Evolutionary conservation across 192 early-diverging fungal species (phyloP), one percentile per base, ranked within the genome.

Genomic region (Phycomyces blakesleeanus): DNA sequence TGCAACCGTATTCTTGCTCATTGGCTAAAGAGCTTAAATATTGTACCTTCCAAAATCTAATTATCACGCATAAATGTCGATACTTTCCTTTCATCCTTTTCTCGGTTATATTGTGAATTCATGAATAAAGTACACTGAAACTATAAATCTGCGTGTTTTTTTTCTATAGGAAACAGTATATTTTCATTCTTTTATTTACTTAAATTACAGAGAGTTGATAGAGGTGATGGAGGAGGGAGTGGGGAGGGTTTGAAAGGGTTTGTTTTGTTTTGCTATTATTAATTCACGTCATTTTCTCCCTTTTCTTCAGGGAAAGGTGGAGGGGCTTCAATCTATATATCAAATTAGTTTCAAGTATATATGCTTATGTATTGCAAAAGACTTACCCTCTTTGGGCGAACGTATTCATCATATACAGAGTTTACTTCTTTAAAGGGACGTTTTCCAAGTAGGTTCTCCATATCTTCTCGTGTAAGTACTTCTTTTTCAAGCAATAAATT

Each of bases 401-500:
- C 77, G 75, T 84, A 87, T 63, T 87, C 86, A 68, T 89, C 88
- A 61, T 82, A 87, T 64, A 82, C 80, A 37, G 82, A 77, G 63
- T 85, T 86, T 34, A 34, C 29, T 34, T 92, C 89, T 57, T 78
- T 76, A 77, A 92, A 92, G 18, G 91, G 91, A 2, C 91, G 83
- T 71, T 80, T 87, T 37, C 97, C 97, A 54, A 99, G 74, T 40
- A 97, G 61, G 18, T 79, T 74, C 51, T 95, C 84, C 93, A 99
- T 97, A 63, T 99, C 97, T 62, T 98, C 96, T 40, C 95, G 86
- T 26, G 91, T 91, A 56, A 98, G 74, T 22, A 99, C 96, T 77
- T 99, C 97, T 84, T 97, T 97, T 77, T 95, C 89, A 64, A 99
- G 78, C 76, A 99, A 76, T 63, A 92, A 73, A 65, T 88, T 76